Percentiles rank a stretch among this genome's conserved stretches.
phyloP scores from a whole-genome alignment of 176 grass and related monocot species.

The Calamus simplicifolius region DNA sequence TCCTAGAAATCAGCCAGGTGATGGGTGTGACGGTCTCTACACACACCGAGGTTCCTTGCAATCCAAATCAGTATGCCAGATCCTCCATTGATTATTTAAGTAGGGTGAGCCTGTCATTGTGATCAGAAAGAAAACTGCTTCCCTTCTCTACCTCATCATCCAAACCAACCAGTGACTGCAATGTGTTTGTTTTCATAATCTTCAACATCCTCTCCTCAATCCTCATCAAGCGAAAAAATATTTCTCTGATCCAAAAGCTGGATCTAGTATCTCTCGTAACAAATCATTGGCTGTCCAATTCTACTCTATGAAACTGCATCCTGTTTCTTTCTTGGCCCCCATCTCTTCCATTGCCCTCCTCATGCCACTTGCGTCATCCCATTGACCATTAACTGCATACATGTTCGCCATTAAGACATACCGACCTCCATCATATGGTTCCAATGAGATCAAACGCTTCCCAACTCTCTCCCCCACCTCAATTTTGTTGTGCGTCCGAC shows the following conservation, averaged over 20 bases:
- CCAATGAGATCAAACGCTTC: slow-evolving; percentile 48
- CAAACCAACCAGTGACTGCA: slow-evolving; percentile 23
- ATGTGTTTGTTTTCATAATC: slow-evolving; percentile 24
- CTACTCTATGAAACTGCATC: slow-evolving; percentile 49
- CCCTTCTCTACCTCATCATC: slow-evolving; percentile 31
- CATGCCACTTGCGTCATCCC: slow-evolving; percentile 36
- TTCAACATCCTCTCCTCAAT: slow-evolving; percentile 16
- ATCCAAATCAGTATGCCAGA: slow-evolving; percentile 7
- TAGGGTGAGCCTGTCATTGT: slow-evolving; percentile 25
- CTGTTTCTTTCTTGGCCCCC: slow-evolving; percentile 37
- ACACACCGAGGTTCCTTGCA: slow-evolving; percentile 36
- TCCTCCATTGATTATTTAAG: slow-evolving; percentile 25
- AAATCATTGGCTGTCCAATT: slow-evolving; percentile 30
- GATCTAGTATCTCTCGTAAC: slow-evolving; percentile 10
- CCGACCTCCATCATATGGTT: slow-evolving; percentile 47
- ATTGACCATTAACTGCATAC: slow-evolving; percentile 38
- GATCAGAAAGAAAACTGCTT: slow-evolving; percentile 22
- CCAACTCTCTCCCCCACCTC: slow-evolving; percentile 41
- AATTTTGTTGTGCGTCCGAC: slow-evolving; percentile 31
- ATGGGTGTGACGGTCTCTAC: slow-evolving; percentile 21
- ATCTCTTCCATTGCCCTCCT: slow-evolving; percentile 38
- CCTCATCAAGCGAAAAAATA: slow-evolving; percentile 22
- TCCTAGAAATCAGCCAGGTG: slow-evolving; percentile 23
- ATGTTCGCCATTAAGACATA: slow-evolving; percentile 55
- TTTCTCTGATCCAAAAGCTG: slow-evolving; percentile 6